A percentile compares a stretch with the other conserved stretches of the same genome.
Evolutionary conservation across 176 grass and related monocot genomes (phyloP).

Genomic region (Ensete glaucum): DNA sequence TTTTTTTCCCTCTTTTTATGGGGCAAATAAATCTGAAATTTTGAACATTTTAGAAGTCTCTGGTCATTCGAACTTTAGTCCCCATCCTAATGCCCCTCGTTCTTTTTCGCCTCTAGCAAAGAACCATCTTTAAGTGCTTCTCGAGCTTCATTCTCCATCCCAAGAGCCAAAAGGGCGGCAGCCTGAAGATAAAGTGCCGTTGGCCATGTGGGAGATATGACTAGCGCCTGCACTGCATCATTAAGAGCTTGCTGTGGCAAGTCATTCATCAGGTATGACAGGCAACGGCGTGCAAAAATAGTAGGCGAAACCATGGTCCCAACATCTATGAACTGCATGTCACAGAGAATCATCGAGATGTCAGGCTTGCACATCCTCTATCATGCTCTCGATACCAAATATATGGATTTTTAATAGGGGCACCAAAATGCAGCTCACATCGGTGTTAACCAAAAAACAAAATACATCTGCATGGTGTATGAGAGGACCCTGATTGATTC

Average conservation of each 20-base stretch:
- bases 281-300: slow-evolving; percentile 71
- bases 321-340: slow-evolving; percentile 91
- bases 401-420: too few relatives aligned
- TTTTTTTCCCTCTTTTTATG: too few relatives aligned
- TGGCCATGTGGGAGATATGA: slow-evolving; percentile 79
- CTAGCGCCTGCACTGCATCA: slow-evolving; percentile 80
- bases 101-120: slow-evolving; percentile 49
- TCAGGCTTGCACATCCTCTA: background rate
- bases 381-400: background rate
- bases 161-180: slow-evolving; percentile 53
- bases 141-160: slow-evolving; percentile 83
- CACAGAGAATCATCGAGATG: background rate
- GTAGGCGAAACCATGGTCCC: slow-evolving; percentile 95
- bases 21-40: background rate
- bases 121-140: slow-evolving; percentile 82
- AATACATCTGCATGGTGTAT: background rate
- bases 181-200: slow-evolving; percentile 96
- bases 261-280: slow-evolving; percentile 88
- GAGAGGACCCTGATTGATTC: background rate
- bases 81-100: slow-evolving; percentile 21
- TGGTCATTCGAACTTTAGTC: background rate
- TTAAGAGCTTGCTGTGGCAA: slow-evolving; percentile 64
- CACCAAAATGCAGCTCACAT: too few relatives aligned
- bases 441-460: too few relatives aligned
- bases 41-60: background rate